Percentiles rank a stretch among this genome's conserved stretches.
phyloP scores from a whole-genome alignment of 2,329 filamentous ascomycete genomes.

The Cercospora janseana region DNA sequence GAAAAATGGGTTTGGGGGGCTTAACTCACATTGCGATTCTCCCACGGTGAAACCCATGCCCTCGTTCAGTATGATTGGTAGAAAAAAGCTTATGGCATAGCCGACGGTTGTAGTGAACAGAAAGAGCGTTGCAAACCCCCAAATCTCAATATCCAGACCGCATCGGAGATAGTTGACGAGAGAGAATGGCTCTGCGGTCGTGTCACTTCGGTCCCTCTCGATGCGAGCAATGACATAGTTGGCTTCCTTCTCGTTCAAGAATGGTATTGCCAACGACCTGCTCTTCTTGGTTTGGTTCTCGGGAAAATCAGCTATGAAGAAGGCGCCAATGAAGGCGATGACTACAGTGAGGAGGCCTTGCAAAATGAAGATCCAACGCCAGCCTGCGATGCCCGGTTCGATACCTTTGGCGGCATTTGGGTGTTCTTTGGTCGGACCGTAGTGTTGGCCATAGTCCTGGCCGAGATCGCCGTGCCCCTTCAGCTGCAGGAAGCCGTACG shows the following conservation, averaged over 20 bases:
- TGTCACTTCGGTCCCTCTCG: conserved; percentile 54
- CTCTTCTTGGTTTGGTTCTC: conserved; percentile 43
- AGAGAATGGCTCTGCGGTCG: conserved; percentile 49
- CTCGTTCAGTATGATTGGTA: conserved; percentile 40
- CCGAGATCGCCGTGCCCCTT: conserved; percentile 48
- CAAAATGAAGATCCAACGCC: conserved; percentile 49
- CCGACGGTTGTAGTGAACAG: conserved; percentile 54
- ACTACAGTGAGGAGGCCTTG: conserved; percentile 44
- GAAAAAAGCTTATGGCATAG: conserved; percentile 40
- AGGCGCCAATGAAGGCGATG: conserved; percentile 43
- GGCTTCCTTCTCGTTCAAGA: conserved; percentile 48
- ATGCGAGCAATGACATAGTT: conserved; percentile 53
- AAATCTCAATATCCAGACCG: conserved; percentile 53
- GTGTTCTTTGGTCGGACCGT: conserved; percentile 34
- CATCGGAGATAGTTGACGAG: conserved; percentile 36
- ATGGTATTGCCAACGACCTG: conserved; percentile 38
- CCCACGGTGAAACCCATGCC: conserved; percentile 38
- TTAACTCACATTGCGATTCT: conserved; percentile 32
- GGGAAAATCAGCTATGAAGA: conserved; percentile 47
- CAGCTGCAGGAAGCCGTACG: conserved; percentile 40
- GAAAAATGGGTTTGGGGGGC: too few relatives aligned
- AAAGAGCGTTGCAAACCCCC: conserved; percentile 52
- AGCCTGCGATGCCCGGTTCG: conserved; percentile 43
- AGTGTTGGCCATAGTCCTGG: conserved; percentile 35
- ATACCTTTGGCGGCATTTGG: conserved; percentile 28